Evolutionary conservation across 345 rosid genomes (phyloP).

Genomic region (Sisymbrium irio): DNA sequence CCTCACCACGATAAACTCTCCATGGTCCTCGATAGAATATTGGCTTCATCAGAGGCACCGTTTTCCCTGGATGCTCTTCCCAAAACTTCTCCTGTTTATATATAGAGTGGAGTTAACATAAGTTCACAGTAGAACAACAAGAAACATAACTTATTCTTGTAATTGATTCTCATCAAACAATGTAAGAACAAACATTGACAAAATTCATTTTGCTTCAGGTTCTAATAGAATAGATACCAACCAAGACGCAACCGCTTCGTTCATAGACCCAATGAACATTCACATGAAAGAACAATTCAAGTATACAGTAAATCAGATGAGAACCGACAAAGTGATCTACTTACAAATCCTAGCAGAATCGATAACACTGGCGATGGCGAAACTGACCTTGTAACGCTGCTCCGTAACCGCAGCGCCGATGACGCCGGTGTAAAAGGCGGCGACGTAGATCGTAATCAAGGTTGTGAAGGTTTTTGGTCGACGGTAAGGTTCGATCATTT

Average conservation of each 20-base stretch:
- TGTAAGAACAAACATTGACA: no score
- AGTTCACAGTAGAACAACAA: constrained; percentile 5
- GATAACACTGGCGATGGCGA: neutral
- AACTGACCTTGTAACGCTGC: constrained; percentile 73
- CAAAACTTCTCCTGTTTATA: constrained; percentile 74
- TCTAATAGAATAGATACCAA: neutral
- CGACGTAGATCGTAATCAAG: constrained; percentile 55
- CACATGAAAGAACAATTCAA: neutral
- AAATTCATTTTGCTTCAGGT: no score
- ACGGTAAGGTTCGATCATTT: constrained; percentile 76
- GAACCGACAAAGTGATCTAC: neutral
- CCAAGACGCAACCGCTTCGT: neutral
- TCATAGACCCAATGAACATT: neutral
- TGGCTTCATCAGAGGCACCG: constrained; percentile 80
- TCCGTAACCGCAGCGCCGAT: constrained; percentile 78
- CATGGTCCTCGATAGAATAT: constrained; percentile 77
- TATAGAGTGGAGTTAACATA: constrained; percentile 4
- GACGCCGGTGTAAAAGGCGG: constrained; percentile 94
- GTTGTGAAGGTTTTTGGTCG: constrained; percentile 82
- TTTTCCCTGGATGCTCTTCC: constrained; percentile 91
- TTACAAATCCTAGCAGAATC: neutral
- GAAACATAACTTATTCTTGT: neutral
- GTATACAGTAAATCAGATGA: neutral
- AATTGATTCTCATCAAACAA: neutral
- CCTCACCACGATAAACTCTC: constrained; percentile 74